Evolutionary conservation across 2,329 filamentous ascomycete species (phyloP), one percentile per base, ranked within the genome.

Genomic region (Paraphaeosphaeria sporulosa): DNA sequence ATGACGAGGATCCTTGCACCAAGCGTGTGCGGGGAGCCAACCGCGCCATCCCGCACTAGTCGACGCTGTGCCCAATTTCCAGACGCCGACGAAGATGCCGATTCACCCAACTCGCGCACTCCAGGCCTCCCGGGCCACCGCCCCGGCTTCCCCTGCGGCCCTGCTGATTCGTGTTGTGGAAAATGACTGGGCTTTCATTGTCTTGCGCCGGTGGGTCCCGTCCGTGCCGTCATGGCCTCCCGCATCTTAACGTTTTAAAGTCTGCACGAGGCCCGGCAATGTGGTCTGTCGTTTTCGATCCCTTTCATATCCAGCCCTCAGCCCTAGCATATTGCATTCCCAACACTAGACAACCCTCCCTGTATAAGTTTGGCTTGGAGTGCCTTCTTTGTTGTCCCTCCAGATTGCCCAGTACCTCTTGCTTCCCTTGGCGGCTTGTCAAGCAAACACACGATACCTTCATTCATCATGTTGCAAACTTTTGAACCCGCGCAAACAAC

Each of bases 151-250:
- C 32, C 30, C 55, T 65, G 58, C 59, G 54, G 42, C 58, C 63
- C 59, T 63, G 66, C 69, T 71, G 66, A 70, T 69, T 68, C 60
- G 66, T 52, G 64, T 61, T 57, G 60, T 59, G 53, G 40, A 55
- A 55, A 50, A 62, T 27, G 38, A 19, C 38, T n/a, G 38, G 38
- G 15, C 4, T 40, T 17, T 40, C 38, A 6, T 8, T 48, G 71
- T 74, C 66, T 63, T 66, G 68, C 64, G 60, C 68, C 64, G 54
- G 64, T 71, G 61, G 54, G 65, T 69, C 66, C 71, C 73, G 71
- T 68, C 69, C 72, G 72, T 75, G 72, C 73, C 73, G 72, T 74
- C 72, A 75, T 76, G 70, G 64, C 53, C 55, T 59, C 64, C 68
- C 66, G 67, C 64, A 65, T 48, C 64, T 66, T 55, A 72, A 70